Evolutionary conservation across 192 early-diverging fungal genomes (phyloP), one percentile per base, ranked within the genome.

Genomic region (Gonapodya prolifera): DNA sequence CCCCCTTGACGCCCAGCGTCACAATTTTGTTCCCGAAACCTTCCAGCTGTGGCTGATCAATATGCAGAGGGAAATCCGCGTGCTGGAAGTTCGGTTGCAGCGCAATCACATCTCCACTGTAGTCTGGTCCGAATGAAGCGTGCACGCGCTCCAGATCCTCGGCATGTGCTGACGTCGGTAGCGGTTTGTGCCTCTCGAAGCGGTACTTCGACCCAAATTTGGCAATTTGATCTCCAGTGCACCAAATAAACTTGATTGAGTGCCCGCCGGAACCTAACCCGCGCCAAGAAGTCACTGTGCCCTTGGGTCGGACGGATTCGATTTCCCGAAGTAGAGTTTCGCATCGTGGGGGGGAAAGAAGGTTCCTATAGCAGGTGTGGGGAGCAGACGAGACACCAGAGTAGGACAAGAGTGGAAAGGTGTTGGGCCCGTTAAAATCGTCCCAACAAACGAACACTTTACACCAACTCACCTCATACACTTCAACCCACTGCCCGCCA

Each of bases 21-120:
- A 73, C 32, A 32, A 73, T 73, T 32, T 73, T 73, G 31, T 73
- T 73, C 32, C 71, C 71, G 31, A 73, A 73, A 8, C 71, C 71
- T 32, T 73, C 71, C 71, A 73, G 71, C 28, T 18, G 32, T 29
- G 71, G 71, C 71, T 73, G 71, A 29, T 73, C 71, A 2, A 32
- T 73, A 29, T 73, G 71, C 8, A 73, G 31, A 2, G 71, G 71
- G 71, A 73, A 73, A 29, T 73, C 71, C 28, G 71, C 71, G 28
- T 73, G 71, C 31, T 73, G 71, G 71, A 73, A 73, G 29, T 73
- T 73, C 2, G 71, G 71, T 32, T 73, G 71, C 8, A 30, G 16
- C 8, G 71, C 71, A 29, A 73, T 73, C 28, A 73, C 71, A 8
- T 18, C 28, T 18, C 71, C 71, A 13, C 8, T 29, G 32, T 30